Conservation (phyloP, 2,329 filamentous ascomycete species). For the Magnaporthiopsis rhizophila region DNA sequence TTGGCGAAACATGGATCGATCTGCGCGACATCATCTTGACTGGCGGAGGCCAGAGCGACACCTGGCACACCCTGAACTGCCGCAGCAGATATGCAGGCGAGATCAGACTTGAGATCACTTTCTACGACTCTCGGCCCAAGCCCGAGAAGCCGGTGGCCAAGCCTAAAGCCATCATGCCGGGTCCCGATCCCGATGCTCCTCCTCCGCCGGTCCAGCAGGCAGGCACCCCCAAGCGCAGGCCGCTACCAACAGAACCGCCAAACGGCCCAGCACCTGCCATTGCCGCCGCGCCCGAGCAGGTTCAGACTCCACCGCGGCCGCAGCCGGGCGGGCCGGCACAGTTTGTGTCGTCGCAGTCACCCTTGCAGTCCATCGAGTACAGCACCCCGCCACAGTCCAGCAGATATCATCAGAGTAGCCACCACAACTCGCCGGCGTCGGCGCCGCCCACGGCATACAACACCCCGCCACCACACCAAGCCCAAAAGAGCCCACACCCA, state of each 20-base stretch:
- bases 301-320: constrained; percentile 32
- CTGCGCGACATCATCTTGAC: constrained; percentile 71
- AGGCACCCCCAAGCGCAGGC: constrained; percentile 64
- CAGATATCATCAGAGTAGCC: constrained; percentile 23
- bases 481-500: constrained; percentile 8
- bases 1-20: constrained; percentile 88
- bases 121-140: constrained; percentile 84
- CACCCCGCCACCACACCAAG: constrained; percentile 10
- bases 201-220: constrained; percentile 17
- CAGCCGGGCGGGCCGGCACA: constrained; percentile 33
- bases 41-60: constrained; percentile 87
- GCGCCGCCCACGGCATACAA: constrained; percentile 14
- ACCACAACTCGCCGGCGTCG: constrained; percentile 27
- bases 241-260: constrained; percentile 72
- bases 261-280: constrained; percentile 40
- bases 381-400: constrained; percentile 28
- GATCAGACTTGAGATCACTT: constrained; percentile 90
- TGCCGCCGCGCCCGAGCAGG: constrained; percentile 31
- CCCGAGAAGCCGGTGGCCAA: constrained; percentile 60
- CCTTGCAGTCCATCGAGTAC: constrained; percentile 45
- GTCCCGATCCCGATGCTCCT: constrained; percentile 21
- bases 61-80: constrained; percentile 83
- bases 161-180: constrained; percentile 33
- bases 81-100: constrained; percentile 95
- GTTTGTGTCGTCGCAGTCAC: constrained; percentile 43